A percentile compares a stretch with the other conserved stretches of the same genome.
phyloP scores from a whole-genome alignment of 2,329 filamentous ascomycete genomes.

The Ascochyta koolunga region DNA sequence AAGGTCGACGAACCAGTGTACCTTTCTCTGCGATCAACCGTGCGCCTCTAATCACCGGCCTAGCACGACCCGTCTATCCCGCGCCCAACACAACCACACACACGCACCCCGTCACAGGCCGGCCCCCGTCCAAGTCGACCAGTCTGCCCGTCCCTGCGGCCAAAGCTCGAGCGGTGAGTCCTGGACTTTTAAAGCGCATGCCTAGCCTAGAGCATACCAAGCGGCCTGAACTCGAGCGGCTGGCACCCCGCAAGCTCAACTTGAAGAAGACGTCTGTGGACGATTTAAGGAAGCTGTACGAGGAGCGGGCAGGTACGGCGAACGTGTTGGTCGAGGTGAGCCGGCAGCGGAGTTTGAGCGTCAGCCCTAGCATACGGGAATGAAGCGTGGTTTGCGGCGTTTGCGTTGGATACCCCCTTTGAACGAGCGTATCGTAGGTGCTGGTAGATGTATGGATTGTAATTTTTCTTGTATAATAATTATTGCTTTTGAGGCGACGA shows the following conservation, averaged over 20 bases:
- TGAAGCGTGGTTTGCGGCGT: neutral
- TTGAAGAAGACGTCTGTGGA: conserved; percentile 55
- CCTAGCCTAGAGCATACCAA: conserved; percentile 49
- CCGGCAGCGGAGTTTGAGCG: conserved; percentile 7
- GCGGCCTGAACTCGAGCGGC: conserved; percentile 18
- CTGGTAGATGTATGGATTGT: neutral
- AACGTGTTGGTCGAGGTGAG: conserved; percentile 34
- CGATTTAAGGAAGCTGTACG: conserved; percentile 55
- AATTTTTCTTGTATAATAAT: neutral
- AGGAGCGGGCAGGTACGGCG: conserved; percentile 54
- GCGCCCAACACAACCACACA: conserved; percentile 12
- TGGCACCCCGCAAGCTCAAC: conserved; percentile 47
- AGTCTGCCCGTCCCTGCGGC: conserved; percentile 38
- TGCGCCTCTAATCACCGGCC: conserved; percentile 43
- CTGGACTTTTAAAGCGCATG: conserved; percentile 55
- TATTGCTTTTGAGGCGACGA: neutral
- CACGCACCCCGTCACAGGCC: conserved; percentile 30
- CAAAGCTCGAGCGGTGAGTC: conserved; percentile 46
- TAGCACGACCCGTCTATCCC: conserved; percentile 46
- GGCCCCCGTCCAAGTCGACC: conserved; percentile 36
- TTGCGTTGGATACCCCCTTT: neutral
- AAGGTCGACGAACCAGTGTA: conserved; percentile 41
- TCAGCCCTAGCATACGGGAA: conserved; percentile 12
- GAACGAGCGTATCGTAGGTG: neutral
- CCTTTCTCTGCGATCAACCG: conserved; percentile 32